Evolutionary conservation across 2,329 filamentous ascomycete species (phyloP), one percentile per base, ranked within the genome.

Genomic region (Tolypocladium nubicola): DNA sequence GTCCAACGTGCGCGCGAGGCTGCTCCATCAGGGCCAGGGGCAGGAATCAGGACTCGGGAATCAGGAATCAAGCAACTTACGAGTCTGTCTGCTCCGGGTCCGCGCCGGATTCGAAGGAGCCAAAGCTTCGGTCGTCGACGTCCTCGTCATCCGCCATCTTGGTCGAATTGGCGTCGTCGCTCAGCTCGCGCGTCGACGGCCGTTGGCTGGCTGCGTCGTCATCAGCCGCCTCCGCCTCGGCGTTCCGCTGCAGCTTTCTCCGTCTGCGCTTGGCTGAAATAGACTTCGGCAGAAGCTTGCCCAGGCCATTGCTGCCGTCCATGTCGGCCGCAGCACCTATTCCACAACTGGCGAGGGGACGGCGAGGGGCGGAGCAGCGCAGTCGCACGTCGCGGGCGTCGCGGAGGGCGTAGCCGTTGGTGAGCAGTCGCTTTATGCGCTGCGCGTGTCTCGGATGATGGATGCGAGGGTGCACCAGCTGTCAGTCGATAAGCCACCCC

Each of bases 271-370:
- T 80, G 53, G 73, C 73, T 35, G 72, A 70, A 56, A 84, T 74
- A 41, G 75, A 72, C 65, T 79, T 81, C 55, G 80, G 75, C 40
- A 85, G 68, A 37, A 84, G 73, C 69, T 81, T 83, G 58, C 72
- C 75, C 49, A 82, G 68, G 14, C 73, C 71, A 60, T 67, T 73
- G 56, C 59, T 59, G 55, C 55, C 35, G 41, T 50, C 59, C 52
- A 54, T 61, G 61, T 59, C 59, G 38, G 60, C 26, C 16, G 47
- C 47, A 11, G 45, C 45, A 26, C 23, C 45, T 33, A n/a, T 47
- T 30, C 45, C 45, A n/a, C 43, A 30, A 47, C 13, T 23, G 43
- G 43, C 11, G 6, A 30, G 2, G 14, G 23, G 23, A 30, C 10
- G 23, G 23, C 43, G 16, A 2, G 43, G 14, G 14, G 45, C 21